Percentiles rank a stretch among this genome's conserved stretches.
These are phyloP conservation scores for Perilla frutescens DNA, from an alignment of 257 asterid genomes.

Conservation along the genomic window DNA sequence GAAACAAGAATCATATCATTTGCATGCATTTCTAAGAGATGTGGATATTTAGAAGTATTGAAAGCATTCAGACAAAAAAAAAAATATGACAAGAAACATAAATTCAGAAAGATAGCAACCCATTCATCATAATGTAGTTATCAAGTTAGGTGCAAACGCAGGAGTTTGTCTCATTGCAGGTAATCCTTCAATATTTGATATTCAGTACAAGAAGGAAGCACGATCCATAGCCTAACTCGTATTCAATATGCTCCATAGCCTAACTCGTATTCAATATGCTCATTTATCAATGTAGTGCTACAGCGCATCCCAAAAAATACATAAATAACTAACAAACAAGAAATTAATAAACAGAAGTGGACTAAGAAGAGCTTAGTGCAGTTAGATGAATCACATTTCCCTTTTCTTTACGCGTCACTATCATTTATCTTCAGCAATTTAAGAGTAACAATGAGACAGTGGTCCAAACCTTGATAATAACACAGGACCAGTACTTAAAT, in stretches of 20 bases:
- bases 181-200: neutral
- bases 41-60: neutral
- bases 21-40: neutral
- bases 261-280: neutral
- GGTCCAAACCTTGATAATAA: neutral
- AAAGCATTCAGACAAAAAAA: constrained; percentile 1
- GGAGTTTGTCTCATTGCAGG: neutral
- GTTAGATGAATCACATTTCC: constrained; percentile 3
- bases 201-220: neutral
- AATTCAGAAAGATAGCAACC: no score
- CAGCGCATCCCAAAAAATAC: neutral
- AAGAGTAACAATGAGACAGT: neutral
- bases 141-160: neutral
- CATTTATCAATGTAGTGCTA: neutral
- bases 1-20: neutral
- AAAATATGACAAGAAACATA: no score
- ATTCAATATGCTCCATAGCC: neutral
- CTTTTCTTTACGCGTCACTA: neutral
- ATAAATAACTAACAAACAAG: neutral
- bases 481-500: neutral
- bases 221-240: neutral
- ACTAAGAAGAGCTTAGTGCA: neutral
- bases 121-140: no score
- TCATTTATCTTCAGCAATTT: constrained; percentile 20
- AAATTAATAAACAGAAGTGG: neutral